phyloP scores from a whole-genome alignment of 2,329 filamentous ascomycete species.

The Fusarium drepaniforme region DNA sequence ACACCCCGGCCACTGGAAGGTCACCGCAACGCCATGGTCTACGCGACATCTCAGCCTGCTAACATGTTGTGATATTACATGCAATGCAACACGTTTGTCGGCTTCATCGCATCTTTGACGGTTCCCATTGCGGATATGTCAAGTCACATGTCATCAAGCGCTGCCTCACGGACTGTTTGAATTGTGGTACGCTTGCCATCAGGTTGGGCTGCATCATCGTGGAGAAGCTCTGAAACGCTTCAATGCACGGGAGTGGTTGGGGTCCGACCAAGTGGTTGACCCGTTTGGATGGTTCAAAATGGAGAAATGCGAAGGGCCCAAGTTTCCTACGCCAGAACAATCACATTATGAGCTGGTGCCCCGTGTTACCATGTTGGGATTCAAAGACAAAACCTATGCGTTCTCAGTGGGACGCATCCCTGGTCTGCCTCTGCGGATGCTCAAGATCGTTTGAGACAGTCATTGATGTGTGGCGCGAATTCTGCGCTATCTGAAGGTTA shows the following conservation, averaged over 20 bases:
- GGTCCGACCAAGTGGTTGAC: slow-evolving; percentile 33
- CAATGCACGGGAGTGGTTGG: slow-evolving; percentile 11
- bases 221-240: slow-evolving; percentile 12
- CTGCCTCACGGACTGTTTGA: slow-evolving; percentile 5
- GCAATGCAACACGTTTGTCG: background rate
- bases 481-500: slow-evolving; percentile 16
- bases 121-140: slow-evolving; percentile 3
- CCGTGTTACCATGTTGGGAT: slow-evolving; percentile 21
- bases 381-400: slow-evolving; percentile 12
- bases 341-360: slow-evolving; percentile 3
- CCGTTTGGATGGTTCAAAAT: slow-evolving; percentile 11
- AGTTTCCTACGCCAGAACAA: slow-evolving; percentile 2
- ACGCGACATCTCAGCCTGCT: background rate
- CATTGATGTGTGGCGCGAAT: slow-evolving; percentile 23
- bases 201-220: slow-evolving; percentile 10
- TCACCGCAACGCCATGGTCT: background rate
- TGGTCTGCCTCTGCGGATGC: background rate
- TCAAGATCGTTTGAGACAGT: slow-evolving; percentile 22
- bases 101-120: background rate
- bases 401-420: slow-evolving; percentile 25
- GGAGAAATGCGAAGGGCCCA: slow-evolving; percentile 8
- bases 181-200: slow-evolving; percentile 5
- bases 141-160: background rate
- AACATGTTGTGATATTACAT: background rate
- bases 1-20: slow-evolving; percentile 2